Percentiles rank a stretch among this genome's conserved stretches.
Evolutionary conservation across 2,329 filamentous ascomycete species (phyloP).

Genomic region (Hyphodiscus sp.): DNA sequence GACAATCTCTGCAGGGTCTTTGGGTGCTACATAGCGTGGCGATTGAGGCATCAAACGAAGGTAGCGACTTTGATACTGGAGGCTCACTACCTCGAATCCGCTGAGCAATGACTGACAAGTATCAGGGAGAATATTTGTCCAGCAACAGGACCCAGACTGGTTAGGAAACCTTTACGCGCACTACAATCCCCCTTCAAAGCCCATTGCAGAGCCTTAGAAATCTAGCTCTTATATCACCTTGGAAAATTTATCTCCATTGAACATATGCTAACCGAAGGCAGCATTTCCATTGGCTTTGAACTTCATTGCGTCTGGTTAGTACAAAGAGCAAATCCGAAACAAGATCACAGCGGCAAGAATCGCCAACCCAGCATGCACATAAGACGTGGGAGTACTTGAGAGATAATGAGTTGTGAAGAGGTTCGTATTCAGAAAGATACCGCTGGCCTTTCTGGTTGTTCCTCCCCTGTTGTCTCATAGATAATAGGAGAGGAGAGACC

Average conservation of each 20-base stretch:
- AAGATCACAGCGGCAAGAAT: constrained; percentile 54
- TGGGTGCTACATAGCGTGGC: constrained; percentile 53
- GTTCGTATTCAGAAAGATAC: constrained; percentile 31
- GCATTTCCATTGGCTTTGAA: constrained; percentile 77
- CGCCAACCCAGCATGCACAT: constrained; percentile 20
- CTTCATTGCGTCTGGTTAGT: constrained; percentile 91
- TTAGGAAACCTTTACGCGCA: constrained; percentile 38
- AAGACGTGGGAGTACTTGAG: constrained; percentile 12
- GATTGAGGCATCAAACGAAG: constrained; percentile 39
- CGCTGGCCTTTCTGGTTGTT: constrained; percentile 17
- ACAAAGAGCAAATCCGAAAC: constrained; percentile 33
- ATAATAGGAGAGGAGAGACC: constrained; percentile 1
- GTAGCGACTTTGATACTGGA: constrained; percentile 8
- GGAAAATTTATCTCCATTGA: not conserved
- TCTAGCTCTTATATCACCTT: not conserved
- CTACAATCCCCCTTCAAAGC: constrained; percentile 1
- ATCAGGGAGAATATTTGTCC: constrained; percentile 58
- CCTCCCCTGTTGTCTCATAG: constrained; percentile 3
- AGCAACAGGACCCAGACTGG: constrained; percentile 80
- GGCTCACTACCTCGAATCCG: not conserved
- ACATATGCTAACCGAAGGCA: constrained; percentile 33
- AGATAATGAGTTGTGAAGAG: constrained; percentile 29
- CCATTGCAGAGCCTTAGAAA: not conserved
- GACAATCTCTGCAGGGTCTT: constrained; percentile 43
- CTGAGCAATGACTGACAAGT: constrained; percentile 5